These are phyloP conservation scores for Hygrophorus russula DNA, from an alignment of 768 basidiomycete genomes.

Conservation along the genomic window DNA sequence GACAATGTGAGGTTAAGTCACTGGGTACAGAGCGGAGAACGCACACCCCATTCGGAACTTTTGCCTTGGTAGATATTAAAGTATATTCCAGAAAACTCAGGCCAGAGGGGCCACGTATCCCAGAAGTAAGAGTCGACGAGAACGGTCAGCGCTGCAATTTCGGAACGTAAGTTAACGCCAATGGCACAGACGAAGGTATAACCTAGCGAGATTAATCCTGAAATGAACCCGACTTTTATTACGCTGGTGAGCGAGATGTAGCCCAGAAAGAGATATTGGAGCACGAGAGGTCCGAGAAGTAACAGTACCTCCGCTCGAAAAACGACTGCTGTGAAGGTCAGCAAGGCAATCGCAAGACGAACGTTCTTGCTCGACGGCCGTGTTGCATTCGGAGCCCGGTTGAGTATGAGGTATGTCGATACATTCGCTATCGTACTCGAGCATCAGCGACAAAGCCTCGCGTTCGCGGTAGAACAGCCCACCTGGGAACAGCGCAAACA, in stretches of 20 bases:
- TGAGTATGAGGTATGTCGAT: constrained; percentile 37
- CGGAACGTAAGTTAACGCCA: neutral
- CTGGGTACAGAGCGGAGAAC: constrained; percentile 17
- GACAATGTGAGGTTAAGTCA: constrained; percentile 3
- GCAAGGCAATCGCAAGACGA: constrained; percentile 37
- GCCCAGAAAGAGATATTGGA: constrained; percentile 38
- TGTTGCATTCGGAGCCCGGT: constrained; percentile 27
- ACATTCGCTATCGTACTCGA: constrained; percentile 38
- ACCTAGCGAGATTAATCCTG: constrained; percentile 45
- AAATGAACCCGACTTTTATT: constrained; percentile 36
- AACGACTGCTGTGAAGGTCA: constrained; percentile 58
- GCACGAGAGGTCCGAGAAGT: constrained; percentile 47
- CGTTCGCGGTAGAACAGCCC: constrained; percentile 8
- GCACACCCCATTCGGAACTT: constrained; percentile 85
- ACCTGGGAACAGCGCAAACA: constrained; percentile 82
- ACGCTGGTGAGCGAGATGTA: constrained; percentile 32
- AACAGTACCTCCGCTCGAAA: constrained; percentile 73
- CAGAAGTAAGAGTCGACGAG: constrained; percentile 82
- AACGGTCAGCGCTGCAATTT: constrained; percentile 41
- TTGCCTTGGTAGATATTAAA: constrained; percentile 88
- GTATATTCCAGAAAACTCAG: constrained; percentile 65
- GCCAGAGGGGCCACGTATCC: constrained; percentile 67
- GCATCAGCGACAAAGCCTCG: neutral
- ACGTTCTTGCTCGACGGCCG: constrained; percentile 24
- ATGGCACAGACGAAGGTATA: neutral